Evolutionary conservation across 805 yeast species (phyloP).

Genomic region (Kuraishia ogatae): DNA sequence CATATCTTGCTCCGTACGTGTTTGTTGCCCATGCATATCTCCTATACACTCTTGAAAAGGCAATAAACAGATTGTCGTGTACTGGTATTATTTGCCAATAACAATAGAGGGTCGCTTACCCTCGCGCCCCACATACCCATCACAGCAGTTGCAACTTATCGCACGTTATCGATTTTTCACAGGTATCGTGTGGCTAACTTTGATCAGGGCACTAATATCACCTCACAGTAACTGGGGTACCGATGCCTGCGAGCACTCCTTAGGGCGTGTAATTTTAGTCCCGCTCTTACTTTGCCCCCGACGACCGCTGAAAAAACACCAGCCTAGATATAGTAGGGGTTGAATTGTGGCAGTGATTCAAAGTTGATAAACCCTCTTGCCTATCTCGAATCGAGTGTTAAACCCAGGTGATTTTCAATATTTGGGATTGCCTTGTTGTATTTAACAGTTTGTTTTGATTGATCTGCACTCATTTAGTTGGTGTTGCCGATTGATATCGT

Average conservation of each 20-base stretch:
- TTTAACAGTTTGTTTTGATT: background rate
- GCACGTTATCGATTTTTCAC: background rate
- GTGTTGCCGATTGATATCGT: conserved; percentile 9
- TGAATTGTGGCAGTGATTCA: background rate
- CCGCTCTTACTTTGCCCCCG: background rate
- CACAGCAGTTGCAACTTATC: background rate
- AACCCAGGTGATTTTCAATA: background rate
- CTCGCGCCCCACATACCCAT: background rate
- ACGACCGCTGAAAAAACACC: background rate
- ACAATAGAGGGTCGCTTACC: background rate
- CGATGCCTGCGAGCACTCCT: background rate
- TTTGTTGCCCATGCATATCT: too few species aligned
- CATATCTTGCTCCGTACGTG: too few species aligned
- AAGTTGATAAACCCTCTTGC: background rate
- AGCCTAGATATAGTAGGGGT: background rate
- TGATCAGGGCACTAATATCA: background rate
- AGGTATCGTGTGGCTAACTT: background rate
- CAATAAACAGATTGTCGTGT: background rate
- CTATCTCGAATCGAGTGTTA: background rate
- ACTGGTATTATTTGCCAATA: background rate
- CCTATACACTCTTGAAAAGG: too few species aligned
- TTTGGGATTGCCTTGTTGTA: background rate
- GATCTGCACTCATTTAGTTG: conserved; percentile 15
- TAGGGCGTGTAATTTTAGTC: background rate
- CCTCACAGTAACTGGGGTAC: background rate